Base-by-base conservation (phyloP, 257 asterid genomes). In the Scutellaria galericulata region DNA sequence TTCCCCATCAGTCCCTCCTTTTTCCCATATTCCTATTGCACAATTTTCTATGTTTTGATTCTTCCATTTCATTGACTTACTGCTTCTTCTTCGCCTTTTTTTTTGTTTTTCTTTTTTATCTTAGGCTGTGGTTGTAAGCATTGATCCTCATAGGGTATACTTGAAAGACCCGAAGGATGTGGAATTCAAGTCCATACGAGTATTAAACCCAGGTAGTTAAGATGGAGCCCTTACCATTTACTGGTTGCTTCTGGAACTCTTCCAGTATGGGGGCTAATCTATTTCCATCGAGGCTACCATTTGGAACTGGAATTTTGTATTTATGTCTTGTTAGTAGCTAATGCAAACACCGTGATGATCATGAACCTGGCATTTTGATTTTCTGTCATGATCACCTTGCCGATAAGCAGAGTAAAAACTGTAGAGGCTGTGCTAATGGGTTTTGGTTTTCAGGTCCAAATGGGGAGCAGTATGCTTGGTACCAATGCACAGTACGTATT, bases 91-190 rank as follows among this genome's bases (percentile, higher is more conserved):
- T 74, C 31, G 31, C 75, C 46, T 11, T 68, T 14, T 20, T 31
- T 14, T 47, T 7, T 7, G 20, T 4, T 14, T 20, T 27, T 52
- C 66, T 61, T 46, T 57, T 41, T 8, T 52, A 45, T 72, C 61
- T 66, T 73, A 94, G 99, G 99, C 99, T 59, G 99, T 94, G 79
- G 99, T 89, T 76, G 95, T 91, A 60, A 94, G 97, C 91, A 88
- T 94, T 76, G 99, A 94, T 80, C 99, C 99, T 64, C 91, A 95
- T 64, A 85, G 95, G 78, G 90, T 91, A 47, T 94, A 86, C 70
- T 64, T 88, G 81, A 89, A 82, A 75, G 84, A 91, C 73, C 92
- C 97, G 31, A 75, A 78, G 37, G 88, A 85, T 72, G 97, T 91
- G 59, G 86, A 78, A 55, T 88, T 91, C 92, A 86, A 86, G 83